Evolutionary conservation across 495 filamentous ascomycete genomes (phyloP).

Genomic region (Achaetomiella virescens): DNA sequence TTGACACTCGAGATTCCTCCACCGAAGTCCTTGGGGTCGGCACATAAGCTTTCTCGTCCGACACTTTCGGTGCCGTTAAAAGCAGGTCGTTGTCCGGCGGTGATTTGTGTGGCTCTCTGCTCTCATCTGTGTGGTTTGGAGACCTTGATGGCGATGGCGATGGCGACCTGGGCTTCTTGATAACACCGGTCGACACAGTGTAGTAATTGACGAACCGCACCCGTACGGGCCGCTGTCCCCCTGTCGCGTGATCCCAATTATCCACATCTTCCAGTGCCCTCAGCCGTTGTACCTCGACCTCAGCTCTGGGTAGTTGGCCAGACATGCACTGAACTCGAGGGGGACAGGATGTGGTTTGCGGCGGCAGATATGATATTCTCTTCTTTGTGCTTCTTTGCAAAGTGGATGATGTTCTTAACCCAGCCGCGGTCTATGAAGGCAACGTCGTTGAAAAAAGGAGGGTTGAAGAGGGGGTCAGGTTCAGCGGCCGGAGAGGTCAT

Average conservation of each 20-base stretch:
- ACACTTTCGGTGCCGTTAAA: too few relatives aligned
- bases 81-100: constrained; percentile 3
- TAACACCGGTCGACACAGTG: constrained; percentile 68
- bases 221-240: constrained; percentile 21
- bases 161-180: constrained; percentile 34
- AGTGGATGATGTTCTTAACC: constrained; percentile 63
- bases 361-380: constrained; percentile 63
- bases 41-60: not conserved
- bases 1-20: constrained; percentile 10
- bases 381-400: constrained; percentile 67
- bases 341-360: constrained; percentile 66
- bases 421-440: constrained; percentile 57
- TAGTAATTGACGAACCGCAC: constrained; percentile 88
- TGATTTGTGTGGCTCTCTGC: not conserved
- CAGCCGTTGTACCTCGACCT: constrained; percentile 62
- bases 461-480: constrained; percentile 63
- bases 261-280: constrained; percentile 63
- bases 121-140: not conserved
- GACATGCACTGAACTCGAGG: constrained; percentile 71
- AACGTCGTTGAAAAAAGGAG: constrained; percentile 66
- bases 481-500: constrained; percentile 7
- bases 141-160: not conserved
- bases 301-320: constrained; percentile 69
- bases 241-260: constrained; percentile 23
- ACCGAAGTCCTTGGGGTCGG: not conserved